Base-by-base conservation (phyloP, 1,284 basidiomycete species). In the Ustilago sp. region DNA sequence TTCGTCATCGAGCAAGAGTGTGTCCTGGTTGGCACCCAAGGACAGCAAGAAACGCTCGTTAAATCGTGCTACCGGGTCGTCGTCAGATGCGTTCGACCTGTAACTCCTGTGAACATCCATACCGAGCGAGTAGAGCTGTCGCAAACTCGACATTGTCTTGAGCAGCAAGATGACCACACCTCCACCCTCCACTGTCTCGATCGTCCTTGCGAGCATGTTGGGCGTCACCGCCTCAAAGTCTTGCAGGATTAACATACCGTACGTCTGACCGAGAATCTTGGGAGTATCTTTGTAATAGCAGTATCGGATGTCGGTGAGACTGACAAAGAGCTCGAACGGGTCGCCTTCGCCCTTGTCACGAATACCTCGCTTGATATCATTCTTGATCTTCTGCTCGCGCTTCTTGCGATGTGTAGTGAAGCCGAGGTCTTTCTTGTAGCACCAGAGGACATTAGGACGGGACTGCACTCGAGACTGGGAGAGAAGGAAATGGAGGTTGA, bases 221-320 rank as follows among this genome's bases (percentile, higher is more conserved):
- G 97, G 97, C 1, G 97, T 99, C 77, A 99, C 91, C 3, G 97
- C 96, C 86, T 99, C 97, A 81, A 99, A 99, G 85, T 99, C 97
- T 88, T 99, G 97, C 64, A 99, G 88, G 8, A 99, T 91, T 74
- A 94, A 92, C 95, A 99, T 99, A 52, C 96, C 96, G 87, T 93
- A 98, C 0, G 97, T 99, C 86, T 98, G 94, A 82, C 97, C 97
- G 36, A 99, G 91, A 31, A 85, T 82, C 68, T 85, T 84, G 41
- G 82, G 79, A 8, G 84, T 83, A 51, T 85, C 84, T 75, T 85
- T 85, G 78, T 85, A 85, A 80, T 85, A 85, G 77, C 83, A 84
- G 89, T 99, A 99, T 73, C 96, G 92, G 68, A 99, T 98, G 86
- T 99, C 96, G 8, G 97, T 99, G n/a, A 98, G 94, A 3, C 94